Percentiles rank a stretch among this genome's conserved stretches.
Conservation (phyloP, 768 basidiomycete species). For the Podaxis sp. region DNA sequence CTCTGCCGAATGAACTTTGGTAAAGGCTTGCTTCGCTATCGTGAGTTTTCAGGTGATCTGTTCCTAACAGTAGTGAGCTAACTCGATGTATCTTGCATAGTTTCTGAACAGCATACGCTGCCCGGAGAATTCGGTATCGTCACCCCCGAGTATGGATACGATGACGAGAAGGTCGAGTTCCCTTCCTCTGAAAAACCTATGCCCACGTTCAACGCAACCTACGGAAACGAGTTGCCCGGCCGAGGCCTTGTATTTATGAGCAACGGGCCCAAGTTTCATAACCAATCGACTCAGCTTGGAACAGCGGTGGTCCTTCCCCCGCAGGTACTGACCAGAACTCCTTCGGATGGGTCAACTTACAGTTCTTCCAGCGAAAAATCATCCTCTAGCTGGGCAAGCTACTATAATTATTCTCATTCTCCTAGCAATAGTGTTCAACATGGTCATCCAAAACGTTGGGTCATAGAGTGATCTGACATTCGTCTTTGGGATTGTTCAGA, state of each 20-base stretch:
- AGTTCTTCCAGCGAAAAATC: constrained; percentile 32
- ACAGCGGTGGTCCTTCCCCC: constrained; percentile 24
- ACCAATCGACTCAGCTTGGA: constrained; percentile 24
- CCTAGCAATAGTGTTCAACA: constrained; percentile 23
- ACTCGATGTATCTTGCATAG: constrained; percentile 27
- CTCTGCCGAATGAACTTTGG: constrained; percentile 73
- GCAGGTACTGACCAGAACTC: constrained; percentile 31
- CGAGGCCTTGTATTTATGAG: constrained; percentile 20
- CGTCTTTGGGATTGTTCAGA: constrained; percentile 3
- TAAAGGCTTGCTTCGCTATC: constrained; percentile 62
- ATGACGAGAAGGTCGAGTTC: constrained; percentile 60
- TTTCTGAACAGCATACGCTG: constrained; percentile 50
- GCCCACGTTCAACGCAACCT: constrained; percentile 48
- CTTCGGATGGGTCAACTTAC: constrained; percentile 27
- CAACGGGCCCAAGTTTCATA: constrained; percentile 45
- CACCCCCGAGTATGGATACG: constrained; percentile 31
- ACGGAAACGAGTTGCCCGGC: constrained; percentile 25
- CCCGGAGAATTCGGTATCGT: constrained; percentile 21
- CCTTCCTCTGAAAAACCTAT: constrained; percentile 47
- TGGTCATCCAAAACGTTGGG: constrained; percentile 44
- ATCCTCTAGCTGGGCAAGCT: constrained; percentile 35
- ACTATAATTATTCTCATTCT: constrained; percentile 25
- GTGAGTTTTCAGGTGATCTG: constrained; percentile 37
- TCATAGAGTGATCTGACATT: constrained; percentile 43
- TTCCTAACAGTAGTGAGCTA: not conserved